Base-by-base conservation (phyloP, 768 basidiomycete species). In the Clathrus columnatus region DNA sequence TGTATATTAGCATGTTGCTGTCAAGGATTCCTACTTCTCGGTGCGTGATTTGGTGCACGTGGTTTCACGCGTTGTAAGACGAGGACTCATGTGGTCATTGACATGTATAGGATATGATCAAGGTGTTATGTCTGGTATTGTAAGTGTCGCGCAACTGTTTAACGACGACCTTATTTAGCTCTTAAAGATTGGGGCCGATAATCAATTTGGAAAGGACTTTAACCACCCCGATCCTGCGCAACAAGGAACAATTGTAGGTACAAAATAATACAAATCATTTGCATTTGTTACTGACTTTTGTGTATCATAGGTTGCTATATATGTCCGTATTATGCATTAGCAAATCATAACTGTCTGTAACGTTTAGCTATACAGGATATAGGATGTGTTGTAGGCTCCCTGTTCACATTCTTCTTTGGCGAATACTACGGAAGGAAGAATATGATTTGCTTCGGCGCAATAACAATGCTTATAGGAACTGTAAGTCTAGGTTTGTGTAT, bases 111-210 rank as follows among this genome's bases (percentile, higher is more conserved):
- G 70, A 1, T 72, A 73, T 57, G 71, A 72, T 60, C 70, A 72
- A 58, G 72, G 72, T 16, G 71, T 73, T 26, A 74, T 73, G 72
- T 72, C 71, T 27, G 71, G 72, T 7, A 70, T 73, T 29, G 72
- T 72, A 51, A 26, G 62, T 44, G 10, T 1, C 18, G 7, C n/a
- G 10, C 10, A 29, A n/a, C 7, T 43, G 14, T n/a, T 20, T 20
- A 8, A 26, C 7, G 8, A 2, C 11, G 5, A 49, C 18, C 14
- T 16, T 24, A 20, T 23, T 28, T 23, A 26, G 17, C 18, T 5
- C 10, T 28, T 20, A 14, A 42, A 71, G 71, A 72, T 73, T 44
- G 72, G 72, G 3, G 71, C 72, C n/a, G 63, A 72, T 58, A 73
- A 73, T 51, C 71, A 69, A 59, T 73, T 72, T 53, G 72, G 70